Conservation (phyloP, 352 stramenopile genomes). For the Aphanomyces invadans region DNA sequence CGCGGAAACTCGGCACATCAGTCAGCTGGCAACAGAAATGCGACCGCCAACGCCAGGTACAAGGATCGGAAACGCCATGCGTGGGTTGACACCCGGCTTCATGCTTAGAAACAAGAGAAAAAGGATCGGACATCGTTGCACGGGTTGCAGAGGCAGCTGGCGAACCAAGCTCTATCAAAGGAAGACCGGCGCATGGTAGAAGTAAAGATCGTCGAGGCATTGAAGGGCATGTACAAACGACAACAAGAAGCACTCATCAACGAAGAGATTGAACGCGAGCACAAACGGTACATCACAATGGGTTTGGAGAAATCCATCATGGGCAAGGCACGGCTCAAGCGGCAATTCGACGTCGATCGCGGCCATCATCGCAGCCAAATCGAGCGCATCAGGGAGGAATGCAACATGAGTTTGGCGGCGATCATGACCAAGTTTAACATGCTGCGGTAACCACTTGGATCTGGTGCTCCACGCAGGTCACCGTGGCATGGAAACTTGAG, state of each 20-base stretch:
- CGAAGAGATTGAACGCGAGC: conserved; percentile 58
- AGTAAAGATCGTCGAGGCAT: conserved; percentile 55
- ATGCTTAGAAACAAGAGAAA: conserved; percentile 40
- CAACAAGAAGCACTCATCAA: conserved; percentile 45
- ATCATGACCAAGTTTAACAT: conserved; percentile 67
- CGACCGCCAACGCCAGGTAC: conserved; percentile 41
- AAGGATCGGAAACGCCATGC: neutral
- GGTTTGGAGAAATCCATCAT: conserved; percentile 39
- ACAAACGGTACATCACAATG: conserved; percentile 46
- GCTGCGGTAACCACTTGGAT: conserved; percentile 35
- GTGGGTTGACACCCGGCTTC: neutral
- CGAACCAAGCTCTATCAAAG: conserved; percentile 36
- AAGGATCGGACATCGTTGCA: conserved; percentile 43
- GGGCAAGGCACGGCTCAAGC: conserved; percentile 22
- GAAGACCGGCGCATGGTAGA: conserved; percentile 34
- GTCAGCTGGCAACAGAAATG: conserved; percentile 52
- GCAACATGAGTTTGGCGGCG: conserved; percentile 51
- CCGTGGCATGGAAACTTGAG: neutral
- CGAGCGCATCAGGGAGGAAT: conserved; percentile 49
- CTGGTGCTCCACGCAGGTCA: neutral
- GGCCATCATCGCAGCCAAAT: conserved; percentile 51
- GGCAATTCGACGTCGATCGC: conserved; percentile 47
- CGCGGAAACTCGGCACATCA: conserved; percentile 35
- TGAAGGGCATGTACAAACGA: conserved; percentile 45
- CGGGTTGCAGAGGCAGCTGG: conserved; percentile 42